These are phyloP conservation scores for Podospora bellae-mahoneyi DNA, from an alignment of 495 filamentous ascomycete genomes.

Conservation along the genomic window DNA sequence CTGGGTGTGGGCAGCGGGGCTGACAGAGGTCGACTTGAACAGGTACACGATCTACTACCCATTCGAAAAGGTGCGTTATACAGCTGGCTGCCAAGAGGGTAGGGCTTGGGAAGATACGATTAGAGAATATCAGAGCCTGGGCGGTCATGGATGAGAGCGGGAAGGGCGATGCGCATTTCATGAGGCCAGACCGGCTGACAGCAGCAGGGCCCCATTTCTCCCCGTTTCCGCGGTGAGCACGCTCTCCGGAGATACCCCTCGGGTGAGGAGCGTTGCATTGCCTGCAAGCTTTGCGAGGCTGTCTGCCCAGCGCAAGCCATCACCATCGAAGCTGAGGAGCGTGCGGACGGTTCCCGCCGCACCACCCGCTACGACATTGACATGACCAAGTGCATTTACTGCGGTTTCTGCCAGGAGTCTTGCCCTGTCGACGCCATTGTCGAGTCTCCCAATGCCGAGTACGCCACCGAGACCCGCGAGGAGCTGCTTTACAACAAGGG, in stretches of 20 bases:
- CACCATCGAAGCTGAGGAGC: constrained; percentile 97
- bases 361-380: constrained; percentile 99
- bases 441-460: constrained; percentile 94
- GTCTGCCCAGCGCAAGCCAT: constrained; percentile 95
- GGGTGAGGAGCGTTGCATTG: constrained; percentile 97
- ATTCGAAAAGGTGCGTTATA: constrained; percentile 74
- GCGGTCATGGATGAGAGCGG: background rate
- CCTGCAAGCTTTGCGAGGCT: constrained; percentile 98
- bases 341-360: constrained; percentile 87
- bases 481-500: constrained; percentile 99
- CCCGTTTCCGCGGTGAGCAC: constrained; percentile 95
- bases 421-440: constrained; percentile 99
- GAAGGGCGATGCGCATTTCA: background rate
- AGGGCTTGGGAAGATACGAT: background rate
- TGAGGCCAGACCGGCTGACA: background rate
- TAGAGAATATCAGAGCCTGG: background rate
- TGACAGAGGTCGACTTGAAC: constrained; percentile 2
- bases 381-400: constrained; percentile 99
- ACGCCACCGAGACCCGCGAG: constrained; percentile 94
- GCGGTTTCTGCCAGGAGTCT: constrained; percentile 97
- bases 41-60: constrained; percentile 99
- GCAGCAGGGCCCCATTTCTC: constrained; percentile 83
- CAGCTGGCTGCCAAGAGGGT: background rate
- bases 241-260: constrained; percentile 92
- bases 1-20: background rate